A percentile compares a stretch with the other conserved stretches of the same genome.
phyloP scores from a whole-genome alignment of 169 alveolate species.

The Cryptosporidium andersoni region DNA sequence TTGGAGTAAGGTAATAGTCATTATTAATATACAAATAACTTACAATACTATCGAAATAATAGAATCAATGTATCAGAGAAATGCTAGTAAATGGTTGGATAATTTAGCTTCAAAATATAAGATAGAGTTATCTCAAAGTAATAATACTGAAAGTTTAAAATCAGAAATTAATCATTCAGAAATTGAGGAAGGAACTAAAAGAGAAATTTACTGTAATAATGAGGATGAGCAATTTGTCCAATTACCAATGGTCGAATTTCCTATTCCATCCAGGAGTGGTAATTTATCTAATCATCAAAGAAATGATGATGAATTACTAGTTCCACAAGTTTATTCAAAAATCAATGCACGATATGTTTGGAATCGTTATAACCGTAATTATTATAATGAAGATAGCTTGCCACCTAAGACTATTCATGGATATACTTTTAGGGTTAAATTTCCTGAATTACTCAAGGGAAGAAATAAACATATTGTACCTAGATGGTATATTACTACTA shows the following conservation, averaged over 20 bases:
- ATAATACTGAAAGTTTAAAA: not conserved
- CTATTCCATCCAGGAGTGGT: slow-evolving; percentile 10
- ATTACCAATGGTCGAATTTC: slow-evolving; percentile 32
- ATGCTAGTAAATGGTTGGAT: slow-evolving; percentile 14
- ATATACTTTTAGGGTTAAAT: slow-evolving; percentile 34
- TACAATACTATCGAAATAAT: slow-evolving; percentile 8
- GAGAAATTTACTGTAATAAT: slow-evolving; percentile 4
- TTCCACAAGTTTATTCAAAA: slow-evolving; percentile 43
- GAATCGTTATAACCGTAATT: slow-evolving; percentile 63
- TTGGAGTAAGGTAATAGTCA: slow-evolving; percentile 40
- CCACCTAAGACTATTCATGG: slow-evolving; percentile 66
- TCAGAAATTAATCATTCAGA: not conserved
- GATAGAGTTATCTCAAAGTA: not conserved
- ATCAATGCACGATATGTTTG: slow-evolving; percentile 48
- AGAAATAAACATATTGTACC: slow-evolving; percentile 40
- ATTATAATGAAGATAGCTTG: slow-evolving; percentile 22
- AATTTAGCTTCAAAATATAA: slow-evolving; percentile 2
- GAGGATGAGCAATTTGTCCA: slow-evolving; percentile 22
- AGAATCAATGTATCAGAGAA: not conserved
- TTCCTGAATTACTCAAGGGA: slow-evolving; percentile 6
- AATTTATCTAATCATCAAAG: not conserved
- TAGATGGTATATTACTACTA: slow-evolving; percentile 60
- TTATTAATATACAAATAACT: not conserved
- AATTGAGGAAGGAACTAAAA: not conserved
- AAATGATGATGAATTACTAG: not conserved